Evolutionary conservation across 2,329 filamentous ascomycete species (phyloP), one percentile per base, ranked within the genome.

Genomic region (Podosphaera fusca): DNA sequence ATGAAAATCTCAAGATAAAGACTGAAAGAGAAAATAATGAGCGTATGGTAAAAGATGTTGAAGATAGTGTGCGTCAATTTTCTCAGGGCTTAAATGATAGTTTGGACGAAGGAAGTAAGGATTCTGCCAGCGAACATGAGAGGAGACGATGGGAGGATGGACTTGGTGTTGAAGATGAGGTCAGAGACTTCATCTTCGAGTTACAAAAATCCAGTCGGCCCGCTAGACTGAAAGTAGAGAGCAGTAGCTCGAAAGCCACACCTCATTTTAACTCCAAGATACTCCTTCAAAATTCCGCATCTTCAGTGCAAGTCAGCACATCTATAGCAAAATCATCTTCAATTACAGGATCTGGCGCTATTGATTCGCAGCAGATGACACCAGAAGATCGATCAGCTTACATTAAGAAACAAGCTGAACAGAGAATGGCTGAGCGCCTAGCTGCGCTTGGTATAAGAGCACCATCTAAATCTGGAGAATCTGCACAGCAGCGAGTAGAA

Each of bases 131-230:
- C 60, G 87, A 95, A 69, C 89, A 95, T 67, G 92, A 98, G 72
- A 82, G 80, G 64, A 81, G 92, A 60, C 80, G 92, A 60, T 98
- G 92, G 92, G 88, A 98, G 64, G 92, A 98, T 70, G 92, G 81
- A 8, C 76, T 98, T 42, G 92, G 92, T 34, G 92, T 98, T 34
- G 92, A 98, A 67, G 90, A 98, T 65, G 88, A 95, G 65, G 85
- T 96, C 60, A 87, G 88, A 65, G 92, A 98, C 66, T 96, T 98
- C 69, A 98, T 98, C 68, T 96, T 92, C 67, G 92, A 96, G 63
- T 73, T 98, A 56, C 89, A 95, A 68, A 81, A 90, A 60, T 85
- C 82, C 60, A 94, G 87, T 68, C 81, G 88, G 61, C 77, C 87
- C 61, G 76, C 86, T 56, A 82, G 82, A 59, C 71, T 94, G 58